These are phyloP conservation scores for Claviceps citrina DNA, from an alignment of 2,329 filamentous ascomycete genomes.

Conservation along the genomic window DNA sequence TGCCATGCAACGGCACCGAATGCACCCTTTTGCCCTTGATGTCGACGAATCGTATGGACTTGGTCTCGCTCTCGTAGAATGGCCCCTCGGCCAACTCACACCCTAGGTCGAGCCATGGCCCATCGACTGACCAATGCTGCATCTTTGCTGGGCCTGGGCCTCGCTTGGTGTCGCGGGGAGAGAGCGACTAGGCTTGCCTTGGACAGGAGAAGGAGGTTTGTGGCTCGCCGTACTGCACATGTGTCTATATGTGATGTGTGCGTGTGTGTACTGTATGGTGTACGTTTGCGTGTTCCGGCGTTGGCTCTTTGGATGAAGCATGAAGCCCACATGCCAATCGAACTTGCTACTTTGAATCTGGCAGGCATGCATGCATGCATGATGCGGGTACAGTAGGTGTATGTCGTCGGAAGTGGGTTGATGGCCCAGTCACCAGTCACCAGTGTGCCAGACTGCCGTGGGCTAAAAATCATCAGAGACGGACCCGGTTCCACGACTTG, in stretches of 20 bases:
- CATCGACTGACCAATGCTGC: conserved; percentile 31
- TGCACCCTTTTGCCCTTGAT: conserved; percentile 66
- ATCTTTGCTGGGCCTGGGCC: not conserved
- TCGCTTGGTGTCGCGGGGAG: too few relatives aligned
- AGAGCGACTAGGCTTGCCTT: too few relatives aligned
- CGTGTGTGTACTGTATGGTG: too few relatives aligned
- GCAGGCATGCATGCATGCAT: too few relatives aligned
- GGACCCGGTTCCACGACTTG: conserved; percentile 1
- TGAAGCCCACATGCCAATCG: too few relatives aligned
- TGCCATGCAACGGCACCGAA: conserved; percentile 48
- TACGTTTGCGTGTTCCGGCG: too few relatives aligned
- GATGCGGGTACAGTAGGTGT: too few relatives aligned
- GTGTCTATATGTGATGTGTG: not conserved
- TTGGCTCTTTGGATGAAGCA: too few relatives aligned
- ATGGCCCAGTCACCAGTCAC: not conserved
- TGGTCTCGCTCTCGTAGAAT: conserved; percentile 51
- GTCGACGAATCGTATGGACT: conserved; percentile 64
- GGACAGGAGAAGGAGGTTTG: too few relatives aligned
- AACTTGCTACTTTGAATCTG: not conserved
- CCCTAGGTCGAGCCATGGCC: conserved; percentile 43
- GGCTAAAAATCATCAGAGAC: not conserved
- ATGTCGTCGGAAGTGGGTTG: not conserved
- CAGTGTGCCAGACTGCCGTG: too few relatives aligned
- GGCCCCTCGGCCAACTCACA: conserved; percentile 61
- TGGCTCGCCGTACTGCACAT: too few relatives aligned